These are phyloP conservation scores for Fomitopsis serialis DNA, from an alignment of 768 basidiomycete species.

Conservation along the genomic window DNA sequence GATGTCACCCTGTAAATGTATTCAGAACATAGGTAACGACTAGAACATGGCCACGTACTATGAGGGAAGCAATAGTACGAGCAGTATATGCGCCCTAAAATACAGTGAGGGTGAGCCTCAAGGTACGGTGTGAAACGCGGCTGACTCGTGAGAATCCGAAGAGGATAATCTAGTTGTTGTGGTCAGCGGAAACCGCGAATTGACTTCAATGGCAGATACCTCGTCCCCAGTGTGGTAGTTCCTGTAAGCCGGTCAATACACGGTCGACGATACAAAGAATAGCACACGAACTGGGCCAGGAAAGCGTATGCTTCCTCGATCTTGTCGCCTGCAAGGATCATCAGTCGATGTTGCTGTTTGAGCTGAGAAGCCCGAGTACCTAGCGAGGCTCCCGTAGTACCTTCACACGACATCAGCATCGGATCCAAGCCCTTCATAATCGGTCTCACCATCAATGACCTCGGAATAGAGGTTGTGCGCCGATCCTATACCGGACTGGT, in stretches of 20 bases:
- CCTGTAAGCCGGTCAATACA: constrained; percentile 27
- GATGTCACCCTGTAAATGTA: constrained; percentile 48
- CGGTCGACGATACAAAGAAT: background rate
- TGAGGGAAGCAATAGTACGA: constrained; percentile 67
- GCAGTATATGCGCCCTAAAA: constrained; percentile 70
- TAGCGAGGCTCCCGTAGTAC: constrained; percentile 57
- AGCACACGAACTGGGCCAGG: constrained; percentile 59
- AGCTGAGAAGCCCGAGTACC: constrained; percentile 30
- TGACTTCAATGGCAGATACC: constrained; percentile 29
- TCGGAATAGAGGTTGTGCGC: constrained; percentile 52
- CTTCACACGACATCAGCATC: constrained; percentile 29
- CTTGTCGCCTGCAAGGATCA: constrained; percentile 48
- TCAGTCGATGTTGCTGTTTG: background rate
- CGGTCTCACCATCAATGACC: constrained; percentile 52
- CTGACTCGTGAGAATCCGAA: constrained; percentile 74
- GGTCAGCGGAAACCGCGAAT: constrained; percentile 5
- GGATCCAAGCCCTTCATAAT: background rate
- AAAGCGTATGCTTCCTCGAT: constrained; percentile 80
- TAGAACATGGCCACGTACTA: constrained; percentile 34
- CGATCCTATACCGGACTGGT: constrained; percentile 41
- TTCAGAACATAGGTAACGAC: background rate
- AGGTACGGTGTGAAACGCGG: background rate
- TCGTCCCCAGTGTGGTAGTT: constrained; percentile 72
- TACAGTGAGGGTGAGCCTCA: constrained; percentile 4
- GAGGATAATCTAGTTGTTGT: constrained; percentile 51